Base-by-base conservation (phyloP, 257 asterid genomes). In the Forsythia suspensa region DNA sequence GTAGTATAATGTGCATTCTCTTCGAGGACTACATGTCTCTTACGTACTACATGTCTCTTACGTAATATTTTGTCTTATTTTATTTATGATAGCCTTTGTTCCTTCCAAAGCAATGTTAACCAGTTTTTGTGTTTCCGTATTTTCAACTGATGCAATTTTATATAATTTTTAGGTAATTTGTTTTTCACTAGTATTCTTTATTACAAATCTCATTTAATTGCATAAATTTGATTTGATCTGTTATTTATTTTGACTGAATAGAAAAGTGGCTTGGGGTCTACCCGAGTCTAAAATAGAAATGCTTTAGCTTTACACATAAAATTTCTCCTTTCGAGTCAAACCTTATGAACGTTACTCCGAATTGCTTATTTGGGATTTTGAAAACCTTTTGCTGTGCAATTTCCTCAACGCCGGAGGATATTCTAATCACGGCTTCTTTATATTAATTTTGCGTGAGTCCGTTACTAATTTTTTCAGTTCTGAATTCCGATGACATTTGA, bases 21-120 rank as follows among this genome's bases (percentile, higher is more conserved):
- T 79, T n/a, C n/a, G 36, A 29, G 39, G 37, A 72, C 37, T 8
- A 24, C 24, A 24, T 24, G 24, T 24, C 24, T 24, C 24, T 24
- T 24, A 24, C 24, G 24, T 24, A 24, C 24, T 24, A 10, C 38
- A 21, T 6, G 5, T 72, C 55, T 42, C 7, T 72, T n/a, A 11
- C 38, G 40, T 24, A 42, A 29, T 43, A 72, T 16, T 21, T 43
- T 46, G n/a, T 29, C 12, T 37, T 70, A 34, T 69, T 38, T 68
- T 70, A 24, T 42, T 21, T 59, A 10, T 74, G 18, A 43, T 16
- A 36, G 52, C 77, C 6, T 80, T 70, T 63, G 72, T 77, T 51
- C 37, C 20, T 59, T 59, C 34, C 36, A 59, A 59, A 59, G 34
- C 20, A 4, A 24, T 24, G 7, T 20, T 59, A 59, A 59, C 37